Conservation (phyloP, 352 stramenopile genomes). For the Thraustochytrium striatum region DNA sequence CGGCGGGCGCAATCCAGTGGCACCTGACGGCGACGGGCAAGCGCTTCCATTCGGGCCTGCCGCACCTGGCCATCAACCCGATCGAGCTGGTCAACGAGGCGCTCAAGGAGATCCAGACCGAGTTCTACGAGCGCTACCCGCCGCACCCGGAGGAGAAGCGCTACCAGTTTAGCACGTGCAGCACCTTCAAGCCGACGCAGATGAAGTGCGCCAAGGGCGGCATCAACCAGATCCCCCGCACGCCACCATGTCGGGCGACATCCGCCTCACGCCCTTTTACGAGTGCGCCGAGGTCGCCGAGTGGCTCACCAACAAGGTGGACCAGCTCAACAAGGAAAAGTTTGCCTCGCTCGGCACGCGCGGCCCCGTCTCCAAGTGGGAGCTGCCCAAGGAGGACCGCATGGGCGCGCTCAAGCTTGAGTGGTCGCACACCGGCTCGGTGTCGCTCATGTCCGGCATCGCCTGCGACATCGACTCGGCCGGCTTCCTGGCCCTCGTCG, state of each 20-base stretch:
- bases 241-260: constrained; percentile 78
- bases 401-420: constrained; percentile 74
- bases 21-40: constrained; percentile 78
- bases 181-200: constrained; percentile 55
- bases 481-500: constrained; percentile 72
- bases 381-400: constrained; percentile 68
- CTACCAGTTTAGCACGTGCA: constrained; percentile 76
- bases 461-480: constrained; percentile 81
- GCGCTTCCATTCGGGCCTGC: constrained; percentile 80
- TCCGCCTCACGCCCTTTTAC: constrained; percentile 83
- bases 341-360: constrained; percentile 69
- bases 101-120: constrained; percentile 71
- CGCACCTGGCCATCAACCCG: constrained; percentile 78
- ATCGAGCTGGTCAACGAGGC: constrained; percentile 80
- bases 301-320: constrained; percentile 65
- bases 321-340: constrained; percentile 72
- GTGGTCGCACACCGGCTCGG: constrained; percentile 62
- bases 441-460: constrained; percentile 66
- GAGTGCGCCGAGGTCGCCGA: constrained; percentile 69
- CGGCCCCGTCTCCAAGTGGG: constrained; percentile 81
- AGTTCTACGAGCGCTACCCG: constrained; percentile 80
- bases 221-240: constrained; percentile 72
- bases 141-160: constrained; percentile 68
- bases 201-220: constrained; percentile 56
- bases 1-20: constrained; percentile 73